These are phyloP conservation scores for Tympanopsis confertula DNA, from an alignment of 2,329 filamentous ascomycete species.

Conservation along the genomic window DNA sequence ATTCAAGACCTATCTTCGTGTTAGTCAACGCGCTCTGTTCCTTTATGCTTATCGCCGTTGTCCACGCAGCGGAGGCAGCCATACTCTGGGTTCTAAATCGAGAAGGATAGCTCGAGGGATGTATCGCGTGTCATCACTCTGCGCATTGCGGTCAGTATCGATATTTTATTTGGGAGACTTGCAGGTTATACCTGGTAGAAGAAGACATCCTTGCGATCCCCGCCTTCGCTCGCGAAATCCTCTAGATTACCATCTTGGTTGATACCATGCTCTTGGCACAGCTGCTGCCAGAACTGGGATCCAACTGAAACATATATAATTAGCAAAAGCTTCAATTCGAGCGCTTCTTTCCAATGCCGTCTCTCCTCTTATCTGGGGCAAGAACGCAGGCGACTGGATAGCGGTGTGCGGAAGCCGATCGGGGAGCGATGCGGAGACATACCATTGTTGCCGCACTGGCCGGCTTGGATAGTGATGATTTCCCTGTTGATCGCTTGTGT, in stretches of 20 bases:
- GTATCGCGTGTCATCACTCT: slow-evolving; percentile 96
- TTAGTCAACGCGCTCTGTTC: slow-evolving; percentile 49
- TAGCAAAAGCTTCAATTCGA: slow-evolving; percentile 1
- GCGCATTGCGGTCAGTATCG: background rate
- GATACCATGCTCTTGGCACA: slow-evolving; percentile 96
- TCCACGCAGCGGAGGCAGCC: background rate
- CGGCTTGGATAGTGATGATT: slow-evolving; percentile 98
- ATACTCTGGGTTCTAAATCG: slow-evolving; percentile 68
- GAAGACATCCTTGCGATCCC: slow-evolving; percentile 96
- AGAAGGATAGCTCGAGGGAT: slow-evolving; percentile 92
- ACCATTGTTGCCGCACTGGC: slow-evolving; percentile 99
- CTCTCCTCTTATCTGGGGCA: too few species aligned
- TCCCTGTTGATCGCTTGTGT: slow-evolving; percentile 46
- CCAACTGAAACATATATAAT: slow-evolving; percentile 49
- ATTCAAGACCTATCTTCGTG: slow-evolving; percentile 57
- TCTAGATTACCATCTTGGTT: slow-evolving; percentile 94
- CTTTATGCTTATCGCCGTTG: slow-evolving; percentile 56
- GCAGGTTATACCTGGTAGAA: slow-evolving; percentile 55
- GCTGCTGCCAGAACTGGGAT: slow-evolving; percentile 96
- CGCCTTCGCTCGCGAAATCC: slow-evolving; percentile 93
- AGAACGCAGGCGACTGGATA: background rate
- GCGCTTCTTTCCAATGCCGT: too few species aligned
- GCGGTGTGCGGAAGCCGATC: slow-evolving; percentile 4
- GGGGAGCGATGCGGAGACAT: slow-evolving; percentile 29
- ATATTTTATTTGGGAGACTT: background rate